These are phyloP conservation scores for Cercospora nicotianae DNA, from an alignment of 2,329 filamentous ascomycete genomes.

Conservation along the genomic window DNA sequence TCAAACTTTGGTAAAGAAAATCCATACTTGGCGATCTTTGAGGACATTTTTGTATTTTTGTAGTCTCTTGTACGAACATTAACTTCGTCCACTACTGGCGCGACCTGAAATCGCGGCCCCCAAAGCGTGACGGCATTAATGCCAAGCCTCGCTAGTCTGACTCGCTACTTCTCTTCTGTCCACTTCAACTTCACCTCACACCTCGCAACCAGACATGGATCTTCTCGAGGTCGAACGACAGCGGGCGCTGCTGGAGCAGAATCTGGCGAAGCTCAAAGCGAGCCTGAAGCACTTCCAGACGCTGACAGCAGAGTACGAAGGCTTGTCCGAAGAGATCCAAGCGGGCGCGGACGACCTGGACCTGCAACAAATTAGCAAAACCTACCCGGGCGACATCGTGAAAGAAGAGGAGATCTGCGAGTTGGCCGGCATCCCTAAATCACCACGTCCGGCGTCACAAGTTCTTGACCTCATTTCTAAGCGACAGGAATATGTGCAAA, in stretches of 20 bases:
- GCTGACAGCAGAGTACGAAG: conserved; percentile 90
- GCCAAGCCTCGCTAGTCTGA: conserved; percentile 2
- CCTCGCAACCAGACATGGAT: conserved; percentile 30
- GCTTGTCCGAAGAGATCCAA: conserved; percentile 77
- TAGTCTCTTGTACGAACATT: background rate
- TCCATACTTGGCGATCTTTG: background rate
- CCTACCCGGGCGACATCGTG: conserved; percentile 65
- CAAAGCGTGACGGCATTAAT: background rate
- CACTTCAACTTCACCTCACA: conserved; percentile 8
- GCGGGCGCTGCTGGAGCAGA: conserved; percentile 71
- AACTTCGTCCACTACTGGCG: background rate
- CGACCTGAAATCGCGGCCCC: background rate
- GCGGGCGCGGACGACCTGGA: conserved; percentile 43
- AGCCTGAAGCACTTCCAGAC: conserved; percentile 84
- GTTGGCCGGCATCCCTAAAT: conserved; percentile 51
- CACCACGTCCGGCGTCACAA: conserved; percentile 58
- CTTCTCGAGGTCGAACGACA: conserved; percentile 73
- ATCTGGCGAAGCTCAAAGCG: conserved; percentile 69
- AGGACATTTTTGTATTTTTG: background rate
- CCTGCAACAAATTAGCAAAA: conserved; percentile 50
- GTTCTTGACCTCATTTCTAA: conserved; percentile 68
- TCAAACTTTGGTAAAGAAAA: background rate
- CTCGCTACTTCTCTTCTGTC: conserved; percentile 5
- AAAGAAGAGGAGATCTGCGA: conserved; percentile 60
- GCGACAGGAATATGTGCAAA: conserved; percentile 83